A percentile compares a stretch with the other conserved stretches of the same genome.
Conservation (phyloP, 192 early-diverging fungal genomes). For the Entophlyctis helioformis region DNA sequence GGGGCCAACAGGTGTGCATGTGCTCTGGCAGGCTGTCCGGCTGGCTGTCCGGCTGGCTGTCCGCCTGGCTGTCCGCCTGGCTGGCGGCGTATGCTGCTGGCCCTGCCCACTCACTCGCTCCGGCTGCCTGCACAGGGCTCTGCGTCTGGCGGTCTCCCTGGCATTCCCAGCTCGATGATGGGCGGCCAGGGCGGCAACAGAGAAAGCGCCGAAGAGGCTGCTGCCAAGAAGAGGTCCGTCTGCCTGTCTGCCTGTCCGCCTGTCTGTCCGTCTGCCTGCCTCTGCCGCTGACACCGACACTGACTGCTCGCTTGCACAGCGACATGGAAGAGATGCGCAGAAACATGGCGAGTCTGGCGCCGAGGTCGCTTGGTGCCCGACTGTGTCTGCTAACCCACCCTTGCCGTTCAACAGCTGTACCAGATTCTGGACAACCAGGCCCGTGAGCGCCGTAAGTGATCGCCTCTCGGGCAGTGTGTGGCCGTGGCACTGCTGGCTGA, state of each 20-base stretch:
- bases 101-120: conserved; percentile 6
- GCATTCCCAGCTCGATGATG: conserved; percentile 27
- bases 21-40: conserved; percentile 14
- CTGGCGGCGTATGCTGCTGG: conserved; percentile 10
- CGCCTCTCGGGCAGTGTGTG: background rate
- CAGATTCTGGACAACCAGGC: conserved; percentile 75
- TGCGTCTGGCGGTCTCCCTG: background rate
- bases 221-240: conserved; percentile 51
- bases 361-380: background rate
- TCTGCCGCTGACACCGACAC: background rate
- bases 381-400: background rate
- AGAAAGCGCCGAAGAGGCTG: conserved; percentile 47
- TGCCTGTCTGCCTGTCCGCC: too few species aligned
- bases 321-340: conserved; percentile 79
- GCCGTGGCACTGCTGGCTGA: too few species aligned
- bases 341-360: conserved; percentile 42
- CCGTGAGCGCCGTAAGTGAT: conserved; percentile 59
- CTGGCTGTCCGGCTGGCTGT: too few species aligned
- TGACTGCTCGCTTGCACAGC: too few species aligned
- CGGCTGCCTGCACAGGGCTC: too few species aligned
- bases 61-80: too few species aligned
- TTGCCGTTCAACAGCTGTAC: conserved; percentile 35
- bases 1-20: too few species aligned
- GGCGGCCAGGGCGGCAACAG: conserved; percentile 20
- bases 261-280: background rate